phyloP scores from a whole-genome alignment of 2,329 filamentous ascomycete genomes.

The Aureobasidium sp. region DNA sequence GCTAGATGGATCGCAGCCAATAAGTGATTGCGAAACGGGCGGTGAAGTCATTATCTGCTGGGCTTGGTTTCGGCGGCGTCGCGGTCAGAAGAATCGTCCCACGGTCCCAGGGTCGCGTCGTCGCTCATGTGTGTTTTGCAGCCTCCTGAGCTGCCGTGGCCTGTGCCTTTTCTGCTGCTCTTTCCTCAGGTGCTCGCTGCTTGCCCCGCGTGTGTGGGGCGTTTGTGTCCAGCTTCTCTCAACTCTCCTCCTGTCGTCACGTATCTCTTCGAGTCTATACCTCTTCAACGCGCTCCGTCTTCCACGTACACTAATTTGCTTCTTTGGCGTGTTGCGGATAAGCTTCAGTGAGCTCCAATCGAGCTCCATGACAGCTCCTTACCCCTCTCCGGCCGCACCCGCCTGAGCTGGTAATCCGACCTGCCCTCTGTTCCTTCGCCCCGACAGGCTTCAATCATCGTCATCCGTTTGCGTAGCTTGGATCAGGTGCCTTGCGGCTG shows the following conservation, averaged over 20 bases:
- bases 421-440: conserved; percentile 4
- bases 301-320: background rate
- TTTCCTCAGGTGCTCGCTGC: background rate
- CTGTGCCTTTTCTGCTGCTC: conserved; percentile 10
- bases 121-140: background rate
- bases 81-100: conserved; percentile 11
- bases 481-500: conserved; percentile 9
- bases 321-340: conserved; percentile 4
- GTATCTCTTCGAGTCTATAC: background rate
- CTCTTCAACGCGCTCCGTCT: background rate
- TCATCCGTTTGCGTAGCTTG: conserved; percentile 13
- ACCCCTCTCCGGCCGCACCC: background rate
- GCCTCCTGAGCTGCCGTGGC: conserved; percentile 11
- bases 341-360: conserved; percentile 14
- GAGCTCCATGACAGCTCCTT: conserved; percentile 16
- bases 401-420: conserved; percentile 8
- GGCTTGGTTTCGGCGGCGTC: conserved; percentile 12
- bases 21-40: background rate
- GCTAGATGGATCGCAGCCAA: background rate
- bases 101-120: background rate
- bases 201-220: conserved; percentile 13
- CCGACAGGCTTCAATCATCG: conserved; percentile 8
- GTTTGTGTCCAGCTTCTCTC: conserved; percentile 8
- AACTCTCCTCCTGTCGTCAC: conserved; percentile 9
- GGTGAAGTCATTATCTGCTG: conserved; percentile 11